phyloP scores from a whole-genome alignment of 1,139 yeast species.

The Petasospora rhodanensis region DNA sequence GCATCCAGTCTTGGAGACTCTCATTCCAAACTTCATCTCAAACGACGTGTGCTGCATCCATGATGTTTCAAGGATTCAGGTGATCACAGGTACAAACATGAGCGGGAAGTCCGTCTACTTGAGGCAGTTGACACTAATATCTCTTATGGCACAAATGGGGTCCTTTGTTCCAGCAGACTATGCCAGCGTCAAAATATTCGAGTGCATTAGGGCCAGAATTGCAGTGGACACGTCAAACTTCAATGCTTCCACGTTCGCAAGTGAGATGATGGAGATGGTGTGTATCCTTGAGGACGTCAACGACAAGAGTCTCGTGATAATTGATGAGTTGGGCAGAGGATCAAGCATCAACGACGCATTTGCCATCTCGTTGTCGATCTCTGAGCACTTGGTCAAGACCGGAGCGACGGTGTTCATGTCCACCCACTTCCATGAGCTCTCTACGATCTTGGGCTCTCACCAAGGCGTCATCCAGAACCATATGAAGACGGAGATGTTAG shows the following conservation, averaged over 20 bases:
- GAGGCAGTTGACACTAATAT: constrained; percentile 36
- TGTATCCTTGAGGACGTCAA: constrained; percentile 34
- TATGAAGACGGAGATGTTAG: constrained; percentile 25
- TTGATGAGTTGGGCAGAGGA: constrained; percentile 46
- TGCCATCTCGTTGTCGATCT: constrained; percentile 35
- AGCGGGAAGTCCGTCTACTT: constrained; percentile 46
- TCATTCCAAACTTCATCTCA: constrained; percentile 29
- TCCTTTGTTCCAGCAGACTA: constrained; percentile 40
- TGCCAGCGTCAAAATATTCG: constrained; percentile 35
- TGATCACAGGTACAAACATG: constrained; percentile 45
- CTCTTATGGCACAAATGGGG: constrained; percentile 44
- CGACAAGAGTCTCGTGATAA: constrained; percentile 32
- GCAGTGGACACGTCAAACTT: constrained; percentile 32
- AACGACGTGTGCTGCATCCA: constrained; percentile 35
- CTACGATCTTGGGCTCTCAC: constrained; percentile 29
- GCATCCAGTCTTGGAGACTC: constrained; percentile 38
- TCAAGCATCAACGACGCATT: constrained; percentile 40
- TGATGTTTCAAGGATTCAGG: constrained; percentile 36
- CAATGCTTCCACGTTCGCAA: constrained; percentile 35
- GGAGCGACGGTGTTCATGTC: constrained; percentile 33
- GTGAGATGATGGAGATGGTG: constrained; percentile 44
- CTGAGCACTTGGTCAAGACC: constrained; percentile 29
- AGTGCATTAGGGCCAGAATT: constrained; percentile 35
- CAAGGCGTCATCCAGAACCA: constrained; percentile 30
- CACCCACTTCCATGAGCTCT: constrained; percentile 38